Conservation (phyloP, 2,329 filamentous ascomycete species). For the Geosmithia putterillii region DNA sequence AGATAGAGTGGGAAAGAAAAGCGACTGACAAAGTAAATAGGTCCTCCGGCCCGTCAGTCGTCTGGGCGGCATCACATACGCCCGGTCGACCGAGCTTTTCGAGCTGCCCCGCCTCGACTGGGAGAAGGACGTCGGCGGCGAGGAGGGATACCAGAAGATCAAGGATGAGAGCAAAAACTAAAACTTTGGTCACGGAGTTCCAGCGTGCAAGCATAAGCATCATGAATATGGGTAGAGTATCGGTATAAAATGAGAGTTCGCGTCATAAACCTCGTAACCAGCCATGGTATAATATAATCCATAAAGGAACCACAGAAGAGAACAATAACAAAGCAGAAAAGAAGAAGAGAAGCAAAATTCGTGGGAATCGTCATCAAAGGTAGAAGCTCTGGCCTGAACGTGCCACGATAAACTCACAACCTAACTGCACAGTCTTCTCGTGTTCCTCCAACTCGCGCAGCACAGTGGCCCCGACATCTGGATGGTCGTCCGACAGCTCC, state of each 20-base stretch:
- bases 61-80: constrained; percentile 80
- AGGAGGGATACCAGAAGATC: constrained; percentile 45
- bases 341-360: background rate
- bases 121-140: constrained; percentile 35
- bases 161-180: constrained; percentile 17
- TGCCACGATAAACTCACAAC: constrained; percentile 70
- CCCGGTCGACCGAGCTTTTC: constrained; percentile 52
- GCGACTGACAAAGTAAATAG: constrained; percentile 14
- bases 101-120: constrained; percentile 58
- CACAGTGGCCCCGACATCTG: constrained; percentile 52
- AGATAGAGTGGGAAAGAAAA: background rate
- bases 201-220: too few species aligned
- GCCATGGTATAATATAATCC: too few species aligned
- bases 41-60: constrained; percentile 66
- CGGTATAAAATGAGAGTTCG: too few species aligned
- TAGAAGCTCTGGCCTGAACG: constrained; percentile 48
- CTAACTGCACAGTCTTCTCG: constrained; percentile 53
- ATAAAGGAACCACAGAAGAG: too few species aligned
- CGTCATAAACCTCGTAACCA: too few species aligned
- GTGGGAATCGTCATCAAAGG: constrained; percentile 17
- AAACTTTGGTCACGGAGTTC: too few species aligned
- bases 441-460: constrained; percentile 54
- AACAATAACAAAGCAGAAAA: background rate
- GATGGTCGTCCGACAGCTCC: constrained; percentile 55
- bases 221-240: too few species aligned